phyloP scores from a whole-genome alignment of 2,329 filamentous ascomycete genomes.

The Chaetomium strumarium region DNA sequence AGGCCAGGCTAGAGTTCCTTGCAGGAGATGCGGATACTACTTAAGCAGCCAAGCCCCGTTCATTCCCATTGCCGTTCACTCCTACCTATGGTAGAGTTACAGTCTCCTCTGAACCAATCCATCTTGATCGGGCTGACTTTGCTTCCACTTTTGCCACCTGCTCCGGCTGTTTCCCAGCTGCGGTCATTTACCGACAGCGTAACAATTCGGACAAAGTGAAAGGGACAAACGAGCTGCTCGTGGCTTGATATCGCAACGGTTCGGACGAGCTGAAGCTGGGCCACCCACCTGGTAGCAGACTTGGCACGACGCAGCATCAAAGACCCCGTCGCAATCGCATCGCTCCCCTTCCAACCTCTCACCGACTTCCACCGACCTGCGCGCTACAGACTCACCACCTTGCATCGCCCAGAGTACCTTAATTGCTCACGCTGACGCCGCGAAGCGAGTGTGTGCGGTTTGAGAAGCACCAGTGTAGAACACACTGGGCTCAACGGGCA shows the following conservation, averaged over 20 bases:
- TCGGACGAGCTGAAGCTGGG: not conserved
- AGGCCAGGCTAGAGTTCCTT: not conserved
- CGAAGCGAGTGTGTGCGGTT: conserved; percentile 9
- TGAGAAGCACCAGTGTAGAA: conserved; percentile 1
- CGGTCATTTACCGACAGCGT: not conserved
- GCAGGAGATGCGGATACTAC: not conserved
- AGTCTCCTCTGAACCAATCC: not conserved
- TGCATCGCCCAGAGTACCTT: conserved; percentile 16
- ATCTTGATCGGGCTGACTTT: not conserved
- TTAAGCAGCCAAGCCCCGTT: not conserved
- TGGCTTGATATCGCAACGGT: not conserved
- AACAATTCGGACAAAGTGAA: not conserved
- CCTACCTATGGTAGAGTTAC: no score
- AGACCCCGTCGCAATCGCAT: not conserved
- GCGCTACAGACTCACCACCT: conserved; percentile 18
- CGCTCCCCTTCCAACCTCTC: conserved; percentile 11
- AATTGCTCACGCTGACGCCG: conserved; percentile 12
- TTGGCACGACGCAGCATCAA: not conserved
- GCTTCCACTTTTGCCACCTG: no score
- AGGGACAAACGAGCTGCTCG: not conserved
- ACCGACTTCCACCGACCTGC: conserved; percentile 20
- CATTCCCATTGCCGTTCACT: no score
- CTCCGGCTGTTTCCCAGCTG: not conserved
- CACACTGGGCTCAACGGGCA: not conserved
- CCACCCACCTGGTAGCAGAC: not conserved